These are phyloP conservation scores for Taiozyma sp. DNA, from an alignment of 1,139 yeast species.

Conservation along the genomic window DNA sequence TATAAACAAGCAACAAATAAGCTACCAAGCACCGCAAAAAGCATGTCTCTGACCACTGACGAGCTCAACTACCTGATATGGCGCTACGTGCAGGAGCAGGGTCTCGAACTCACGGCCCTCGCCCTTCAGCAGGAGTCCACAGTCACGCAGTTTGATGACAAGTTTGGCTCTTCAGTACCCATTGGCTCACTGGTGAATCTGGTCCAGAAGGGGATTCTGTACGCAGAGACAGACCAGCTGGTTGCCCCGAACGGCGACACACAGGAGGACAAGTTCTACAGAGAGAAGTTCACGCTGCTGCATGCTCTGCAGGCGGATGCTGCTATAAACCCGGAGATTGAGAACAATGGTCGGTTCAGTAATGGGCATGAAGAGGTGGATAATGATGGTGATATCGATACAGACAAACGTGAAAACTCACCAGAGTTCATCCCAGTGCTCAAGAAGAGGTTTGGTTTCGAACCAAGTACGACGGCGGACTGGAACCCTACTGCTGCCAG, in stretches of 20 bases:
- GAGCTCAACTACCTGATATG: conserved; percentile 90
- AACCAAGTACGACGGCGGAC: conserved; percentile 30
- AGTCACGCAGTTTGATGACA: conserved; percentile 54
- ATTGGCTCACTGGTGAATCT: conserved; percentile 77
- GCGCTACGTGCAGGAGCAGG: conserved; percentile 90
- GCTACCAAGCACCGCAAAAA: not conserved
- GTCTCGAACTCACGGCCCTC: conserved; percentile 71
- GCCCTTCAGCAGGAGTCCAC: conserved; percentile 77
- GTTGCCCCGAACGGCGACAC: conserved; percentile 33
- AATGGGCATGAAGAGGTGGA: conserved; percentile 5
- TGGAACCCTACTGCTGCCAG: conserved; percentile 36
- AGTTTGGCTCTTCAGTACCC: conserved; percentile 45
- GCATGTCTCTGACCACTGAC: conserved; percentile 77
- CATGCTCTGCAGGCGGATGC: conserved; percentile 33
- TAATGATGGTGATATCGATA: conserved; percentile 10
- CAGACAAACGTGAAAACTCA: conserved; percentile 11
- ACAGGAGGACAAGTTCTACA: conserved; percentile 21
- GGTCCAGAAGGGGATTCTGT: conserved; percentile 82
- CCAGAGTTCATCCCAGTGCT: conserved; percentile 31
- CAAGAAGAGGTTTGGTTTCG: conserved; percentile 27
- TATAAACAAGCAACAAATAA: not conserved
- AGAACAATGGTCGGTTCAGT: conserved; percentile 27
- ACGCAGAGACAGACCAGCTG: conserved; percentile 49
- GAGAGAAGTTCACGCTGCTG: conserved; percentile 31
- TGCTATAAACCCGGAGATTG: conserved; percentile 28